A percentile compares a stretch with the other conserved stretches of the same genome.
These are phyloP conservation scores for Aristolochia contorta DNA, from an alignment of 164 flowering plant genomes.

Conservation along the genomic window DNA sequence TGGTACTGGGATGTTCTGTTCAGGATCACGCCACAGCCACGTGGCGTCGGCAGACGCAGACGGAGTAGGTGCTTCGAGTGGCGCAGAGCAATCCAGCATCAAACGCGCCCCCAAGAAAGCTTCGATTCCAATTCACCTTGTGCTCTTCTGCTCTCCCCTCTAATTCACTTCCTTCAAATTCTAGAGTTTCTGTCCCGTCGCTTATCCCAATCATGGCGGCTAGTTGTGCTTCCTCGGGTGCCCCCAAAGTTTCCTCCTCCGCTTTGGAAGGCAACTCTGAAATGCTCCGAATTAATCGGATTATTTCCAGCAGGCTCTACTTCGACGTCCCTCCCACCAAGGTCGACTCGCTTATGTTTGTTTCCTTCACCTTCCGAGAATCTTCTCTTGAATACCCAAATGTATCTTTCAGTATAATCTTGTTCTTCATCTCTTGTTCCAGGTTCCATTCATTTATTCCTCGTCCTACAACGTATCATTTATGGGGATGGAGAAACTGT, in stretches of 20 bases:
- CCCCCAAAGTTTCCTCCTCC: constrained; percentile 5
- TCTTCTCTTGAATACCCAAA: neutral
- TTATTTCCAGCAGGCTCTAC: constrained; percentile 82
- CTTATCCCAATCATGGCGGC: too few relatives aligned
- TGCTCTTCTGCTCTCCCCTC: neutral
- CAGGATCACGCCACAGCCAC: too few relatives aligned
- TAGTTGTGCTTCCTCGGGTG: too few relatives aligned
- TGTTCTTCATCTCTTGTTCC: neutral
- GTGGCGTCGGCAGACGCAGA: too few relatives aligned
- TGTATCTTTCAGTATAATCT: neutral
- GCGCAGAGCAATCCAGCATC: too few relatives aligned
- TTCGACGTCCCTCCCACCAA: constrained; percentile 55
- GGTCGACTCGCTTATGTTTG: constrained; percentile 21
- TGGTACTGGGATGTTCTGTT: too few relatives aligned
- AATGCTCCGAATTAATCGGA: constrained; percentile 38
- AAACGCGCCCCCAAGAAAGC: too few relatives aligned
- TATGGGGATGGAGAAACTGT: constrained; percentile 84
- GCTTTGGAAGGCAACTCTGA: constrained; percentile 16
- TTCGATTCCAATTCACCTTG: too few relatives aligned
- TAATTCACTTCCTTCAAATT: neutral
- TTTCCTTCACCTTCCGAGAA: neutral
- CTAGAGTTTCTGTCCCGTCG: too few relatives aligned
- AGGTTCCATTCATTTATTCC: constrained; percentile 83
- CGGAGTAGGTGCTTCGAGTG: too few relatives aligned
- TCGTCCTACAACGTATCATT: constrained; percentile 62